Percentiles rank a stretch among this genome's conserved stretches.
phyloP scores from a whole-genome alignment of 1,284 basidiomycete genomes.

The Ustilago cynodontis region DNA sequence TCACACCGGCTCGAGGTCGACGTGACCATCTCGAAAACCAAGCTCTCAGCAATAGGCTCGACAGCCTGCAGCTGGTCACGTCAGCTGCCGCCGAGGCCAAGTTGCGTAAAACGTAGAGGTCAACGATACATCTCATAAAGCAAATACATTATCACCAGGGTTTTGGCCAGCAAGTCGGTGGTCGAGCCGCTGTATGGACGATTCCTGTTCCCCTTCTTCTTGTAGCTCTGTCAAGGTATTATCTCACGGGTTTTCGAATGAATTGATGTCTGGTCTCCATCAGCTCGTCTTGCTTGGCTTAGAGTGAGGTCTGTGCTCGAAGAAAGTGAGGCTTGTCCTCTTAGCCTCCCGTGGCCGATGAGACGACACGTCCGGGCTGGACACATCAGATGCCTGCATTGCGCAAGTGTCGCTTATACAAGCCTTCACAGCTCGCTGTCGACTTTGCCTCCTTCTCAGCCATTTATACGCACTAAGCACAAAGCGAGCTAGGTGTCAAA shows the following conservation, averaged over 20 bases:
- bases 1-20: conserved; percentile 36
- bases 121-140: background rate
- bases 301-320: background rate
- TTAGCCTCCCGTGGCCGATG: no score
- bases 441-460: no score
- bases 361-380: no score
- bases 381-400: no score
- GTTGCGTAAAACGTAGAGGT: conserved; percentile 18
- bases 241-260: background rate
- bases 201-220: background rate
- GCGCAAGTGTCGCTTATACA: no score
- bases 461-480: no score
- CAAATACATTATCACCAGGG: background rate
- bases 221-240: conserved; percentile 15
- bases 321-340: no score
- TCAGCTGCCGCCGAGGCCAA: conserved; percentile 25
- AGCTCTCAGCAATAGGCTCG: conserved; percentile 47
- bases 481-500: no score
- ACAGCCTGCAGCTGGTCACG: conserved; percentile 40
- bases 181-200: conserved; percentile 8
- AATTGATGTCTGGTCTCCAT: background rate
- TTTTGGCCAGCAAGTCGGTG: background rate
- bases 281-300: background rate
- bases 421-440: no score
- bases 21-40: conserved; percentile 40